Base-by-base conservation (phyloP, 805 yeast species). In the Metschnikowia corniflorae region DNA sequence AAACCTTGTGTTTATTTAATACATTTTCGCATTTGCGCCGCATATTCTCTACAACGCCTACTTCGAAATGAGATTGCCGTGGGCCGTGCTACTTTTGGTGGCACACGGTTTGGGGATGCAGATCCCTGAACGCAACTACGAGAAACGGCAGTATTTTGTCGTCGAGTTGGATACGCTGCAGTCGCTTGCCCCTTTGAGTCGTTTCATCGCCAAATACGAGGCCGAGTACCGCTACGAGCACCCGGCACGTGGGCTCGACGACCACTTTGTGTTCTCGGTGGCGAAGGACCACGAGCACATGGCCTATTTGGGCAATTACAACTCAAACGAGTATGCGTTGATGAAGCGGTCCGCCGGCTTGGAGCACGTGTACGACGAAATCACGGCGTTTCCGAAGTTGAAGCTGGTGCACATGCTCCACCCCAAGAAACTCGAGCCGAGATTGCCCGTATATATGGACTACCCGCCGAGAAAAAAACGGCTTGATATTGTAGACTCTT, bases 231-330 rank as follows among this genome's bases (percentile, higher is more conserved):
- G 42, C 16, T 85, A 63, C 50, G 94, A 86, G 55, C 86, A 84
- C 54, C 73, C 66, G 16, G 75, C 78, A 3, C 68, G 80, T 24
- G 83, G 82, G 0, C 54, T 79, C 16, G 78, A 74, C 16, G 67
- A 78, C 42, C 81, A 80, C 54, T 78, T 73, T 54, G 82, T 86
- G 10, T 82, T 86, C 50, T 82, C 91, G 7, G 55, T 75, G 18
- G 45, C 57, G 21, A 73, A 73, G 46, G 37, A 46, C 8, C 68
- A 67, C 41, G 49, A 58, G 4, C 61, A 61, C 40, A 58, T 54
- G 42, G 46, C 44, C 17, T 49, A 51, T 22, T 49, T 72, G 45
- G 71, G 71, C 4, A 67, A 64, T 41, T 53, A 44, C 35, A 55
- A 58, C 31, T 54, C 66, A 13, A 55, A 64, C 39, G 40, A 53